phyloP scores from a whole-genome alignment of 306 rosid species.

The Fragaria vesca region DNA sequence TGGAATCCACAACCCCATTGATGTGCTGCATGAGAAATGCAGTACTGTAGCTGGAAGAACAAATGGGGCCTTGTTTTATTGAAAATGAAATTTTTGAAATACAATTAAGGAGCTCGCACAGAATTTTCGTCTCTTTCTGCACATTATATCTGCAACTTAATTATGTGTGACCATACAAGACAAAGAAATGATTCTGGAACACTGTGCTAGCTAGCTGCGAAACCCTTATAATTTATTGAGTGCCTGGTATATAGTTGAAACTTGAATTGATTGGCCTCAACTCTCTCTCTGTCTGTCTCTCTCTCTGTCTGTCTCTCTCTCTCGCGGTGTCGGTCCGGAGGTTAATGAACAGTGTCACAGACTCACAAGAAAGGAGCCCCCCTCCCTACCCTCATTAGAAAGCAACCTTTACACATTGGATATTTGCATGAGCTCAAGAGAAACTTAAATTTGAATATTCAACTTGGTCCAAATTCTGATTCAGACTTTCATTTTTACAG shows the following conservation, averaged over 20 bases:
- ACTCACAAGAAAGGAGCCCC: not conserved
- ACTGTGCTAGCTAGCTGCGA: not conserved
- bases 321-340: slow-evolving; percentile 11
- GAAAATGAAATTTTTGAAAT: not conserved
- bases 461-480: not conserved
- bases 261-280: slow-evolving; percentile 10
- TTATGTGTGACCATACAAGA: slow-evolving; percentile 41
- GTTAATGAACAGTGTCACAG: slow-evolving; percentile 30
- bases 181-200: slow-evolving; percentile 39
- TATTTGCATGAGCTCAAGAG: slow-evolving; percentile 17
- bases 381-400: slow-evolving; percentile 14
- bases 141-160: slow-evolving; percentile 32
- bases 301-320: slow-evolving; percentile 5
- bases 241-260: slow-evolving; percentile 10
- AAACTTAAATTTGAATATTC: slow-evolving; percentile 2
- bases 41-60: slow-evolving; percentile 13
- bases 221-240: not conserved
- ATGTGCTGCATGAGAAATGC: not conserved
- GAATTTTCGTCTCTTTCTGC: slow-evolving; percentile 41
- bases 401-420: slow-evolving; percentile 15
- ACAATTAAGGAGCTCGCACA: slow-evolving; percentile 4
- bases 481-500: not conserved
- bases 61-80: slow-evolving; percentile 14
- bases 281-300: slow-evolving; percentile 1
- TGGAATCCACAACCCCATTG: not conserved